These are phyloP conservation scores for Tephrocybe sp. DNA, from an alignment of 768 basidiomycete species.

Conservation along the genomic window DNA sequence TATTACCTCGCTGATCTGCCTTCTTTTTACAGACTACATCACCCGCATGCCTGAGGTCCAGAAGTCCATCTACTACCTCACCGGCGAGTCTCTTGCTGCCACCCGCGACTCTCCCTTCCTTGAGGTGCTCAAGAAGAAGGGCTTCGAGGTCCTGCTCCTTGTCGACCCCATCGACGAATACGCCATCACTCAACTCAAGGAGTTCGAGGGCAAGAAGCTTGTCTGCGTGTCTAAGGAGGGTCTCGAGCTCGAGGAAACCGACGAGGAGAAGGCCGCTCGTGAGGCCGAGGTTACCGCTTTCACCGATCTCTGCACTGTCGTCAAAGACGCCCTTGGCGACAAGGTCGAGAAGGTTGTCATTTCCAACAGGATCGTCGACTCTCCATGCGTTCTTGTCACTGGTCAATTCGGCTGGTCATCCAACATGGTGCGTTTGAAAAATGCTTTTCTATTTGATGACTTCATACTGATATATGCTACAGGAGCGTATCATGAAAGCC, in stretches of 20 bases:
- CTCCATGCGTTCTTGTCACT: slow-evolving; percentile 95
- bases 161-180: slow-evolving; percentile 99
- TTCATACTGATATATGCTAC: slow-evolving; percentile 6
- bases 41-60: slow-evolving; percentile 99
- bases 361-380: slow-evolving; percentile 96
- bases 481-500: slow-evolving; percentile 99
- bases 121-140: slow-evolving; percentile 98
- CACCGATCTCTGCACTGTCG: slow-evolving; percentile 85
- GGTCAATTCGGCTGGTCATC: slow-evolving; percentile 99
- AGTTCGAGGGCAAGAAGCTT: slow-evolving; percentile 97
- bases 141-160: slow-evolving; percentile 95
- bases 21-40: slow-evolving; percentile 88
- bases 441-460: background rate
- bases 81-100: slow-evolving; percentile 92
- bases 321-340: slow-evolving; percentile 98
- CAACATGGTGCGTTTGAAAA: slow-evolving; percentile 86
- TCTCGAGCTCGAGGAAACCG: slow-evolving; percentile 97
- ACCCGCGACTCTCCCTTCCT: slow-evolving; percentile 97
- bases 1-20: no score
- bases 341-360: slow-evolving; percentile 99
- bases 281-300: slow-evolving; percentile 84
- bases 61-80: slow-evolving; percentile 99
- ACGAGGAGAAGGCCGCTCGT: slow-evolving; percentile 90
- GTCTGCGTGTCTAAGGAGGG: slow-evolving; percentile 99
- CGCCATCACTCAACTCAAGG: slow-evolving; percentile 97